Base-by-base conservation (phyloP, 176 grass and related monocot genomes). In the Melocanna baccifera region DNA sequence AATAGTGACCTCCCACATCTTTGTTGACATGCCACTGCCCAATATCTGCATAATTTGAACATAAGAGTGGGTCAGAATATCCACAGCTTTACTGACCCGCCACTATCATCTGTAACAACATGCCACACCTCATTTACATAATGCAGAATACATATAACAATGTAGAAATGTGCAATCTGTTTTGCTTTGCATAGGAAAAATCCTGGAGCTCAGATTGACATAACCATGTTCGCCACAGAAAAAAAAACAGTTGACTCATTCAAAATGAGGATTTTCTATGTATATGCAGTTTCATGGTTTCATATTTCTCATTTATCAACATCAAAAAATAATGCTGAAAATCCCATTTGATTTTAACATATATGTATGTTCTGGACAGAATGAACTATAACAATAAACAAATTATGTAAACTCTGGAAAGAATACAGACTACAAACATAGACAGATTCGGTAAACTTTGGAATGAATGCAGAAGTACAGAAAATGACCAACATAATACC, bases 11-110 rank as follows among this genome's bases (percentile, higher is more conserved):
- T 98, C 96, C 96, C 93, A 98, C 93, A 96, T 92, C 81, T 91
- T 96, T 67, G 83, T 43, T 69, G 96, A 96, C 93, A 98, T 96
- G 58, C 96, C 96, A 80, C 88, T 86, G 42, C 96, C 91, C 58
- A 98, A 85, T 89, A 98, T 93, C 96, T 98, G 86, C 83, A 91
- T 85, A 59, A 59, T 71, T 88, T 83, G 81, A 82, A 86, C 43
- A 65, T 81, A 64, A n/a, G 10, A 69, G 40, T 36, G 15, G 20
- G 67, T 88, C 67, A 90, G 45, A 9, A 88, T 76, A 68, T 43
- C 57, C 39, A 77, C 15, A 85, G 64, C 37, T 26, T 65, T 70
- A 18, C 16, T 46, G 56, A 89, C 80, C 22, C 29, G 50, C 4
- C 26, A 42, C 48, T 81, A 79, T 64, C 19, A 89, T 66, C 83